These are phyloP conservation scores for Tylopilus subfusipes DNA, from an alignment of 768 basidiomycete species.

Conservation along the genomic window DNA sequence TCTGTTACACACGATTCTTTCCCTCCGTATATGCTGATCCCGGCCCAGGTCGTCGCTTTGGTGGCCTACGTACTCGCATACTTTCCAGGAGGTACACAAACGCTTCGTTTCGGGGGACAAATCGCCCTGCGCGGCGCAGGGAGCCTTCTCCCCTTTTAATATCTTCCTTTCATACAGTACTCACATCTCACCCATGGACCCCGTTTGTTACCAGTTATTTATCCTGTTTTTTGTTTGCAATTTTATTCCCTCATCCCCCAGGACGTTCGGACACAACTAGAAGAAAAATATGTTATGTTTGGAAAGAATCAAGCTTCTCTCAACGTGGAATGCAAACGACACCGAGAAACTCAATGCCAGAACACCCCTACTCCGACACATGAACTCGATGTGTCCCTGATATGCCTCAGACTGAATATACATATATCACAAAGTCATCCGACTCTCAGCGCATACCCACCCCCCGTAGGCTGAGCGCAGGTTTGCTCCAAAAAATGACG, in stretches of 20 bases:
- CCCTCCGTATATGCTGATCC: neutral
- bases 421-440: too few species aligned
- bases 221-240: slow-evolving; percentile 5
- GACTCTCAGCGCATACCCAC: too few species aligned
- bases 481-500: too few species aligned
- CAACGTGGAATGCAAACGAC: neutral
- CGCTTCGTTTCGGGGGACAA: slow-evolving; percentile 74
- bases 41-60: slow-evolving; percentile 67
- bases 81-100: slow-evolving; percentile 88
- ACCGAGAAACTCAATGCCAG: neutral
- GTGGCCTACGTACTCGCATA: slow-evolving; percentile 90
- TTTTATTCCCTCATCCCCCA: neutral
- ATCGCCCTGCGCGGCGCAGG: slow-evolving; percentile 83
- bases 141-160: slow-evolving; percentile 73
- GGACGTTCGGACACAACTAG: neutral
- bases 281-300: neutral
- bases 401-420: too few species aligned
- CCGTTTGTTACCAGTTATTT: slow-evolving; percentile 4
- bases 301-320: neutral
- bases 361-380: too few species aligned
- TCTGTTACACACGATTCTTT: slow-evolving; percentile 25
- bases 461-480: too few species aligned
- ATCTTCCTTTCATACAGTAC: neutral
- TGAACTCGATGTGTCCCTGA: too few species aligned
- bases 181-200: neutral